phyloP scores from a whole-genome alignment of 306 rosid species.

The Pachyrhizus erosus region DNA sequence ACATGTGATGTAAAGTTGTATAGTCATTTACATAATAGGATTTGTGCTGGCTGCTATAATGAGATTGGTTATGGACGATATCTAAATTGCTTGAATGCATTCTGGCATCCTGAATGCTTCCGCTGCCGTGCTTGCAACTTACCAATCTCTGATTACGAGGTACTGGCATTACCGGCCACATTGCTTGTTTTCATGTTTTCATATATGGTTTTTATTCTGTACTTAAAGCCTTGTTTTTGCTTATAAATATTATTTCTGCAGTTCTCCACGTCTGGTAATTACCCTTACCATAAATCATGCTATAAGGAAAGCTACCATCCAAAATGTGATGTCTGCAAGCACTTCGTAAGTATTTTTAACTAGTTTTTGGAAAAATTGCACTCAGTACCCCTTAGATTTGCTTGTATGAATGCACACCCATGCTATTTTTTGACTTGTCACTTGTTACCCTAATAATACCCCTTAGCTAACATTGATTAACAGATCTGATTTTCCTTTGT shows the following conservation, averaged over 20 bases:
- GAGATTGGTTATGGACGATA: conserved; percentile 90
- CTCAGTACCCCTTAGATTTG: neutral
- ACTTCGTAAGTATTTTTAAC: conserved; percentile 72
- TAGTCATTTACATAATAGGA: conserved; percentile 52
- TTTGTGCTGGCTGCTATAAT: conserved; percentile 78
- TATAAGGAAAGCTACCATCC: conserved; percentile 97
- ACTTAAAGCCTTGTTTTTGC: conserved; percentile 3
- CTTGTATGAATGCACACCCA: neutral
- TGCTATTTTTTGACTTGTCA: neutral
- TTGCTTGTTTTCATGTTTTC: conserved; percentile 34
- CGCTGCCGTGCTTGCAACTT: conserved; percentile 91
- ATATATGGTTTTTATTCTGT: conserved; percentile 1
- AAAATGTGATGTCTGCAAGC: conserved; percentile 99
- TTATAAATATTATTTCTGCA: conserved; percentile 33
- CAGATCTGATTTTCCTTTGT: neutral
- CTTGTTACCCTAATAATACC: neutral
- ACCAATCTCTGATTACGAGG: conserved; percentile 93
- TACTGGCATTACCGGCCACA: conserved; percentile 34
- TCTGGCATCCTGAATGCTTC: conserved; percentile 99
- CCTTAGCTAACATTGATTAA: neutral
- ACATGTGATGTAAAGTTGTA: conserved; percentile 19
- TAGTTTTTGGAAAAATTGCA: neutral
- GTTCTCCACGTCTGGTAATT: conserved; percentile 93
- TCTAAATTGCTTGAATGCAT: conserved; percentile 84
- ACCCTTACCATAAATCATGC: conserved; percentile 91